These are phyloP conservation scores for Penicillium simplicissimum DNA, from an alignment of 495 filamentous ascomycete species.

Conservation along the genomic window DNA sequence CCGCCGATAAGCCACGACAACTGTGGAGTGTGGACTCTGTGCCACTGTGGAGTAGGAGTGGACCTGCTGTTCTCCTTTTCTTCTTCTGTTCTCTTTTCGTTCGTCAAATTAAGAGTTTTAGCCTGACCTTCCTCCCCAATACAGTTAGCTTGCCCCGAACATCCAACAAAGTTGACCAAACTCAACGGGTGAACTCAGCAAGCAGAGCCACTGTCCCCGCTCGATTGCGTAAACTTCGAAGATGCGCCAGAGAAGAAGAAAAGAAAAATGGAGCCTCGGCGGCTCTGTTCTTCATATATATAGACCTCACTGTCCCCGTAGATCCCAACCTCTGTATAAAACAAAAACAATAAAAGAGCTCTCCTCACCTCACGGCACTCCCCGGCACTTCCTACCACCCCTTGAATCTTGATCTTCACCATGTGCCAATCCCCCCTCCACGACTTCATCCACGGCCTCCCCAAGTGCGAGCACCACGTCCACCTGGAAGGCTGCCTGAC, in stretches of 20 bases:
- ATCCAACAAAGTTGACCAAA: not conserved
- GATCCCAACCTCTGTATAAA: not conserved
- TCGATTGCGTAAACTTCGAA: constrained; percentile 10
- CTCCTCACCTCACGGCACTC: not conserved
- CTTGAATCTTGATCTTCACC: too few species aligned
- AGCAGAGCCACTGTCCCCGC: constrained; percentile 17
- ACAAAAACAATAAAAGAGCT: not conserved
- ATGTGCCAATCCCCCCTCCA: constrained; percentile 51
- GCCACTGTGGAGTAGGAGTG: not conserved
- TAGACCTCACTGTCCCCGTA: not conserved
- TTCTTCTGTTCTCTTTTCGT: not conserved
- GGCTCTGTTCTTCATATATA: constrained; percentile 3
- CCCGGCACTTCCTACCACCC: too few species aligned
- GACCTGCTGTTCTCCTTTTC: not conserved
- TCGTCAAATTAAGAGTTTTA: not conserved
- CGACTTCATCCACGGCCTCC: constrained; percentile 63
- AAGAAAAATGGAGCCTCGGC: not conserved
- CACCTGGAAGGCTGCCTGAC: constrained; percentile 73
- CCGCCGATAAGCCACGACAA: constrained; percentile 1
- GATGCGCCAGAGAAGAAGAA: not conserved
- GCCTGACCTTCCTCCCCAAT: not conserved
- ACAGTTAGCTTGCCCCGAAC: not conserved
- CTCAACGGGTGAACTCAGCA: not conserved
- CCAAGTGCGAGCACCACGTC: constrained; percentile 80
- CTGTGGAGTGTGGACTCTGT: not conserved